Evolutionary conservation across 306 rosid species (phyloP), one percentile per base, ranked within the genome.

Genomic region (Inga oerstediana): DNA sequence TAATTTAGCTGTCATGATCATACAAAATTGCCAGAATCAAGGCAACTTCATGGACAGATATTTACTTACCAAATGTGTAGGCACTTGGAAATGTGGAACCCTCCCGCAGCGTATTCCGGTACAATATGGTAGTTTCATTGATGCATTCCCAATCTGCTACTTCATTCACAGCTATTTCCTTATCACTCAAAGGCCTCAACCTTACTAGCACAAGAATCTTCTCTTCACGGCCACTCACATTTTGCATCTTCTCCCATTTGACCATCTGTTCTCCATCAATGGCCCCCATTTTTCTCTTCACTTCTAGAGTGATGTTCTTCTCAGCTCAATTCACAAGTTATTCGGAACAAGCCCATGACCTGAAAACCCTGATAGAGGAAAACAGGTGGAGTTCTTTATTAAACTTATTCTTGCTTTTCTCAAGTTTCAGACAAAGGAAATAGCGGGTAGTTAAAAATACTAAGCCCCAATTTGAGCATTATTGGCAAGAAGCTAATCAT

Each of bases 121-220:
- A 94, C 48, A 94, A 89, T 82, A 94, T 87, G 59, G 96, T 90
- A 71, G 93, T 94, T 45, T 89, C 97, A 75, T 92, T 94, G 91
- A 94, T 92, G 94, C 98, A 94, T 86, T 94, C 98, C 98, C 98
- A 94, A 74, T 92, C 97, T 71, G 93, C 89, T 15, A 81, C 94
- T 87, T 94, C 97, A 83, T 76, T 91, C n/a, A 83, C 86, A 13
- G 85, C 65, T 56, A 75, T 74, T 90, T 94, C 98, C 89, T 89
- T 94, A 84, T 94, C 94, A 81, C 75, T 92, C 87, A 94, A 75
- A 79, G 98, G 98, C 90, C 98, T 94, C 84, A 94, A 80, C 87
- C 98, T 91, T 78, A 94, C 87, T 73, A 88, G 76, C 84, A 94
- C 98, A 51, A 91, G 90, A 83, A 94, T 94, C 93, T 91, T 94